Conservation (phyloP, 192 early-diverging fungal genomes). For the Backusella tarrabulga region DNA sequence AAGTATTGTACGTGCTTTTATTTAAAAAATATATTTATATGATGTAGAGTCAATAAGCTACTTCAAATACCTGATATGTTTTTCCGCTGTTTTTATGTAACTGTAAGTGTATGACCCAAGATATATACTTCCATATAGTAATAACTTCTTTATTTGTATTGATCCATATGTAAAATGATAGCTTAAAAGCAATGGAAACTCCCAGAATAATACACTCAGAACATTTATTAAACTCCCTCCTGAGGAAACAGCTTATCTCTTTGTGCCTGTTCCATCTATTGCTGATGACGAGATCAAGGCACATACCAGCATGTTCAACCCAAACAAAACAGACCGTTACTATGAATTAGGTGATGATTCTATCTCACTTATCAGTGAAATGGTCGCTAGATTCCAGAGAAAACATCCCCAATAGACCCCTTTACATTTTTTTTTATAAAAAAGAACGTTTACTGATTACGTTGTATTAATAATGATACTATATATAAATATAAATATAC, state of each 20-base stretch:
- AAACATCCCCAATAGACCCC: neutral
- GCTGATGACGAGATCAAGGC: constrained; percentile 25
- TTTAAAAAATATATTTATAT: neutral
- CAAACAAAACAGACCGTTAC: constrained; percentile 25
- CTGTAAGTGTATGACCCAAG: neutral
- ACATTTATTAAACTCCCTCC: constrained; percentile 36
- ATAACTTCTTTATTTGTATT: neutral
- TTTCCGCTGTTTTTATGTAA: constrained; percentile 33
- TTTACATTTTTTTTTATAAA: neutral
- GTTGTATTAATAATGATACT: neutral
- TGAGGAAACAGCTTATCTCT: constrained; percentile 7
- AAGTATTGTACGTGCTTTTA: neutral
- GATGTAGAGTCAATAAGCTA: constrained; percentile 21
- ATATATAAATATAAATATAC: neutral
- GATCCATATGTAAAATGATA: neutral
- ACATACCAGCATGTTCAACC: constrained; percentile 36
- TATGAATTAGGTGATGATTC: constrained; percentile 19
- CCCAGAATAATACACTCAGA: neutral
- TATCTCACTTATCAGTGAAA: constrained; percentile 13
- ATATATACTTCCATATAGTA: neutral
- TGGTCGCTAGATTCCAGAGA: constrained; percentile 17
- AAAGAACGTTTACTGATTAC: neutral
- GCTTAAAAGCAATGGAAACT: neutral
- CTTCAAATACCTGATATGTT: constrained; percentile 24
- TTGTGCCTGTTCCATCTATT: constrained; percentile 17